phyloP scores from a whole-genome alignment of 139 green algal species.

The Picochlorum costavermella region DNA sequence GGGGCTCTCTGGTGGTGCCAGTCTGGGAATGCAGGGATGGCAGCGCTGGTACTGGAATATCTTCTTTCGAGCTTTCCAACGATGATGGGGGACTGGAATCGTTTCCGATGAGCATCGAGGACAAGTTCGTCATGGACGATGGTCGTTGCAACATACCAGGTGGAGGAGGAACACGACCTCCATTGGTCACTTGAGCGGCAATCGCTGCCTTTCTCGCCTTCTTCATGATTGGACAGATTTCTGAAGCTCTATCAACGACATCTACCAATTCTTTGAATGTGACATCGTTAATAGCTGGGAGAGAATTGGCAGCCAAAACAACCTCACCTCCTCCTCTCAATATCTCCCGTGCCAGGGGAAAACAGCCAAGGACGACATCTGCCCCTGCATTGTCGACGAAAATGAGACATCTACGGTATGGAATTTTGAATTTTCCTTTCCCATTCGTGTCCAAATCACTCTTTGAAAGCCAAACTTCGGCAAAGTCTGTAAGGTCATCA shows the following conservation, averaged over 20 bases:
- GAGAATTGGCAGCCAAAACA: constrained; percentile 84
- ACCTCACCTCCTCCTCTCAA: constrained; percentile 77
- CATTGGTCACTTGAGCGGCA: constrained; percentile 19
- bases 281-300: constrained; percentile 98
- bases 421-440: constrained; percentile 12
- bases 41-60: neutral
- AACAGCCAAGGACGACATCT: constrained; percentile 91
- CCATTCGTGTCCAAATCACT: constrained; percentile 7
- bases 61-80: neutral
- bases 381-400: constrained; percentile 97
- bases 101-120: constrained; percentile 7
- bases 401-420: constrained; percentile 75
- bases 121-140: constrained; percentile 21
- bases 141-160: constrained; percentile 33
- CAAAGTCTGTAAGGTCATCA: constrained; percentile 74
- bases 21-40: neutral
- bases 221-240: constrained; percentile 50
- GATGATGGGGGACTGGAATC: neutral
- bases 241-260: constrained; percentile 36
- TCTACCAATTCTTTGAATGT: constrained; percentile 75
- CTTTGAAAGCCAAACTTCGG: constrained; percentile 23
- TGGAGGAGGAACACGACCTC: constrained; percentile 34
- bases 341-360: constrained; percentile 90
- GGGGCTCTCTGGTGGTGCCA: neutral
- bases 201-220: constrained; percentile 45